Percentiles rank a stretch among this genome's conserved stretches.
phyloP scores from a whole-genome alignment of 2,329 filamentous ascomycete species.

The Aspergillus pseudotamarii region DNA sequence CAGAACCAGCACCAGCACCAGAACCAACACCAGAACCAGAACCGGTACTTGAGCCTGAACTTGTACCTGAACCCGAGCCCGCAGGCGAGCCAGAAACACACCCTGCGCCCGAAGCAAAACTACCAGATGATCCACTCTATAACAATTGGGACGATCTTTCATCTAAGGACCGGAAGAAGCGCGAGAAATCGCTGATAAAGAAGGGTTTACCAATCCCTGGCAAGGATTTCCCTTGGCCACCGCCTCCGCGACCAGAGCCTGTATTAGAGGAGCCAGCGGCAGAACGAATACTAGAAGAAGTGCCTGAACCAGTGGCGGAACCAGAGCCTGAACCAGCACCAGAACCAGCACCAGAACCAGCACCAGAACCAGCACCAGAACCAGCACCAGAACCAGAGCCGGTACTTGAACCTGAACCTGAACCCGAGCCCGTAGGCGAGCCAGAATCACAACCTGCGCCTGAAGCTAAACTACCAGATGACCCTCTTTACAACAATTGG shows the following conservation, averaged over 20 bases:
- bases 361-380: not conserved
- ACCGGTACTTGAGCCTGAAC: slow-evolving; percentile 33
- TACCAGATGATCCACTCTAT: slow-evolving; percentile 34
- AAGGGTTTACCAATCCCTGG: slow-evolving; percentile 35
- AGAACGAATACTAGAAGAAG: slow-evolving; percentile 19
- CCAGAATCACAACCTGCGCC: slow-evolving; percentile 13
- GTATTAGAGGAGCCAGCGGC: slow-evolving; percentile 19
- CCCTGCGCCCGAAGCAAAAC: slow-evolving; percentile 4
- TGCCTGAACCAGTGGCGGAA: slow-evolving; percentile 17
- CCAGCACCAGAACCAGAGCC: slow-evolving; percentile 18
- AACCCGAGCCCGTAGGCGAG: slow-evolving; percentile 21
- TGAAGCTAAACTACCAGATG: too few species aligned
- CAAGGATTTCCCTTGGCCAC: slow-evolving; percentile 30
- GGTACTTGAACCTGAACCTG: slow-evolving; percentile 33
- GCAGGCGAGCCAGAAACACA: slow-evolving; percentile 7
- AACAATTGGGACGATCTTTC: slow-evolving; percentile 37
- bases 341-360: slow-evolving; percentile 18
- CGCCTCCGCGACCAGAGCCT: slow-evolving; percentile 22
- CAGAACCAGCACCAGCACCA: too few species aligned
- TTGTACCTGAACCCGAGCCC: slow-evolving; percentile 27
- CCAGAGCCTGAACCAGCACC: not conserved
- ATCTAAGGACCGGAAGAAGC: slow-evolving; percentile 51
- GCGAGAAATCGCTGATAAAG: slow-evolving; percentile 34
- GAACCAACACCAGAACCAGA: slow-evolving; percentile 12
- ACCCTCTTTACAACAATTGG: too few species aligned